phyloP scores from a whole-genome alignment of 2,329 filamentous ascomycete genomes.

The Alternaria brassicicola region DNA sequence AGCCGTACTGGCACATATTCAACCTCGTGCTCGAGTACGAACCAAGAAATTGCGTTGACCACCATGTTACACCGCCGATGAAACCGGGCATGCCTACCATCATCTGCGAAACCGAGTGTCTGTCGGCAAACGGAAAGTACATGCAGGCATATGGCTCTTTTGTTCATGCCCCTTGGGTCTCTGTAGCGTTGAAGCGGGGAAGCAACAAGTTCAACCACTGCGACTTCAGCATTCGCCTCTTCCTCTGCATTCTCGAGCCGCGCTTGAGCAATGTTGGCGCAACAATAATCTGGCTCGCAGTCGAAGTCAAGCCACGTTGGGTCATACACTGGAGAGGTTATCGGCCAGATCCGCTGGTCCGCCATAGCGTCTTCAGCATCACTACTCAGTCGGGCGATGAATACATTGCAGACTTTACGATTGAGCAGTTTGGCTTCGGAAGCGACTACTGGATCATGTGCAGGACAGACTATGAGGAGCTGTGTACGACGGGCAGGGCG shows the following conservation, averaged over 20 bases:
- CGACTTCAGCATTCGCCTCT: constrained; percentile 6
- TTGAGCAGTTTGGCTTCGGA: constrained; percentile 8
- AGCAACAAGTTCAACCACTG: constrained; percentile 4
- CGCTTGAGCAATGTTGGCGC: not conserved
- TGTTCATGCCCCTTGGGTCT: not conserved
- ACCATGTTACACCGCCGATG: not conserved
- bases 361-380: constrained; percentile 11
- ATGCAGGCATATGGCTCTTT: not conserved
- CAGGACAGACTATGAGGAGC: not conserved
- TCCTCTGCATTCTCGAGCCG: not conserved
- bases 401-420: constrained; percentile 13
- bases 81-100: not conserved
- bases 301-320: not conserved
- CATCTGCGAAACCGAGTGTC: not conserved
- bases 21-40: constrained; percentile 2
- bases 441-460: constrained; percentile 2
- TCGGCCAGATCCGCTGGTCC: not conserved
- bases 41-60: not conserved
- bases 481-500: not conserved
- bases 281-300: not conserved
- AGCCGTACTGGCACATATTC: constrained; percentile 10
- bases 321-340: not conserved
- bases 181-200: not conserved
- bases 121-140: not conserved
- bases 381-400: not conserved